These are phyloP conservation scores for Aegilops tauschii DNA, from an alignment of 176 grass and related monocot genomes.

Conservation along the genomic window DNA sequence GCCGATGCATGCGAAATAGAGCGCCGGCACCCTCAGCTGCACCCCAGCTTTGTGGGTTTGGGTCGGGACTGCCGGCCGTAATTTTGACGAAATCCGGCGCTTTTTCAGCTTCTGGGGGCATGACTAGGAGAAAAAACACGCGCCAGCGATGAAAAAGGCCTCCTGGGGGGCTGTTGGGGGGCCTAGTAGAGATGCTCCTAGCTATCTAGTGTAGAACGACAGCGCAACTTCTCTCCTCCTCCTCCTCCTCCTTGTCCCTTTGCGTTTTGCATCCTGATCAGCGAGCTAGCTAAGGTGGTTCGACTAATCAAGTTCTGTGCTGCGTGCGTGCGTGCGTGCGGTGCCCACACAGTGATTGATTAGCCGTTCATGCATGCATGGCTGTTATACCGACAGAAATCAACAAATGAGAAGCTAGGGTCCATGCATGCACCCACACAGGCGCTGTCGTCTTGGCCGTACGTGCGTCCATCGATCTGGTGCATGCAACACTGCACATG, in stretches of 20 bases:
- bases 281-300: background rate
- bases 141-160: too few species aligned
- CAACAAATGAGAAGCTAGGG: background rate
- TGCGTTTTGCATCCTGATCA: background rate
- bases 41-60: too few species aligned
- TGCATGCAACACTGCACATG: conserved; percentile 30
- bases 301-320: background rate
- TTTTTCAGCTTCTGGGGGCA: too few species aligned
- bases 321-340: background rate
- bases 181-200: too few species aligned
- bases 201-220: too few species aligned
- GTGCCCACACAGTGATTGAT: background rate
- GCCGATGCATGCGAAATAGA: too few species aligned
- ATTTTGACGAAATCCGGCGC: too few species aligned
- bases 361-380: background rate
- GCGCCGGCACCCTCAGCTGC: too few species aligned
- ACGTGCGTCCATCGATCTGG: background rate
- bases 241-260: background rate
- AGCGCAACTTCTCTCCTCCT: background rate
- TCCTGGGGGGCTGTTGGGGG: too few species aligned
- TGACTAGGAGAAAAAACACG: too few species aligned
- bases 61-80: too few species aligned
- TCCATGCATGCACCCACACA: background rate
- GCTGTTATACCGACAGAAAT: background rate
- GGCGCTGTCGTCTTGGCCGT: background rate